Conservation (phyloP, 192 early-diverging fungal species). For the Entomortierella beljakovae region DNA sequence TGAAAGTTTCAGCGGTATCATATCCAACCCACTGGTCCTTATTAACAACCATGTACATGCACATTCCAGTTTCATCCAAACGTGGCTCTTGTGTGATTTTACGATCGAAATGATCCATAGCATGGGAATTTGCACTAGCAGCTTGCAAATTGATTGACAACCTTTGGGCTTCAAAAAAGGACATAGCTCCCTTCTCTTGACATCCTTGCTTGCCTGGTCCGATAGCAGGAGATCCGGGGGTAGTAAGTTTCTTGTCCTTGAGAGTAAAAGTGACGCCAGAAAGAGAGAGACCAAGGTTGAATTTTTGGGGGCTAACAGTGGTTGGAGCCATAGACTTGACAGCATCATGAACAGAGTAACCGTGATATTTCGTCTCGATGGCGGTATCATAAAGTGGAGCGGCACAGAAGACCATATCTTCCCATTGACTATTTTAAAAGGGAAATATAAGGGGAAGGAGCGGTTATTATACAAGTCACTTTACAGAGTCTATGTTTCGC, state of each 20-base stretch:
- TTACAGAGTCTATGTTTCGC: too few relatives aligned
- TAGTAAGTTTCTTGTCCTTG: slow-evolving; percentile 35
- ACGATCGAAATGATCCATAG: slow-evolving; percentile 23
- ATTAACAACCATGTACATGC: slow-evolving; percentile 55
- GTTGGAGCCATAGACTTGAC: slow-evolving; percentile 44
- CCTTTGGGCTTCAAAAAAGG: slow-evolving; percentile 36
- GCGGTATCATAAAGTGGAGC: slow-evolving; percentile 44
- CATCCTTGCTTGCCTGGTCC: slow-evolving; percentile 48
- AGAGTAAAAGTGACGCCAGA: slow-evolving; percentile 51
- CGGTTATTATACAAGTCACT: too few relatives aligned
- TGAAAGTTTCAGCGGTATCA: slow-evolving; percentile 41
- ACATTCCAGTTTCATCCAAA: slow-evolving; percentile 36
- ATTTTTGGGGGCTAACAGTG: slow-evolving; percentile 36
- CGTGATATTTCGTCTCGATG: slow-evolving; percentile 29
- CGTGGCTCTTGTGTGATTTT: slow-evolving; percentile 35
- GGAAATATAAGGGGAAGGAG: neutral
- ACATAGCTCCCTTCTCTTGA: slow-evolving; percentile 53
- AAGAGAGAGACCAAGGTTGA: slow-evolving; percentile 47
- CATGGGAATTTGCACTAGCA: slow-evolving; percentile 16
- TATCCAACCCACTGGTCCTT: slow-evolving; percentile 39
- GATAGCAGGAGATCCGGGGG: slow-evolving; percentile 34
- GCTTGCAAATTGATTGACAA: slow-evolving; percentile 23
- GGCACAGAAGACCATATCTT: slow-evolving; percentile 48
- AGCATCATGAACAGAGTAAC: slow-evolving; percentile 47
- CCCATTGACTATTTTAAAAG: slow-evolving; percentile 45